Evolutionary conservation across 495 filamentous ascomycete genomes (phyloP).

Genomic region (Penicillium ochrochloron): DNA sequence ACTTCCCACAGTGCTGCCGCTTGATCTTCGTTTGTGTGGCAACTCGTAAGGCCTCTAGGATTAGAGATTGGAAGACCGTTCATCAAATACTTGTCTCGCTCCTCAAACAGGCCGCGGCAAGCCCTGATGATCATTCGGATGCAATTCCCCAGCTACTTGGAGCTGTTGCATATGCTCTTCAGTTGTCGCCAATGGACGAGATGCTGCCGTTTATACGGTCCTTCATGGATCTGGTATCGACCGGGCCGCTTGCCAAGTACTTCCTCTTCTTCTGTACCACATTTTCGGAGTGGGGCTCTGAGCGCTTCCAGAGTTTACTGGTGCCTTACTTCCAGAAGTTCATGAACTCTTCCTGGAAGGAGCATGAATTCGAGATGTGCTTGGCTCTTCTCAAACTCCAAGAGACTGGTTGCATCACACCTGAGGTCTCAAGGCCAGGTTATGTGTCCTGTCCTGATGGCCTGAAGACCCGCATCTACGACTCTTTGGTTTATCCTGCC

Average conservation of each 20-base stretch:
- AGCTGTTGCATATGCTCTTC: conserved; percentile 67
- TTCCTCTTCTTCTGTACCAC: conserved; percentile 87
- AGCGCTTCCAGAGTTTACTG: conserved; percentile 77
- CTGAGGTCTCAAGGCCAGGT: conserved; percentile 54
- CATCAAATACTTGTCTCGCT: conserved; percentile 60
- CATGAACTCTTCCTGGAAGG: conserved; percentile 70
- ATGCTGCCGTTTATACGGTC: conserved; percentile 68
- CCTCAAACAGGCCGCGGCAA: conserved; percentile 49
- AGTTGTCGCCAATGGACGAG: conserved; percentile 78
- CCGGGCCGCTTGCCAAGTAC: conserved; percentile 61
- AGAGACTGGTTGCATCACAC: conserved; percentile 52
- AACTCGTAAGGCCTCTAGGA: conserved; percentile 76
- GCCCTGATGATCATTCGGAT: conserved; percentile 46
- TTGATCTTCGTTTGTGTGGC: conserved; percentile 70
- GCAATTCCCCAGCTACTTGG: conserved; percentile 64
- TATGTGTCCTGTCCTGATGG: conserved; percentile 64
- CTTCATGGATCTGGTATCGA: conserved; percentile 66
- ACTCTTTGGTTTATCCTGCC: conserved; percentile 57
- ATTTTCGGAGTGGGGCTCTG: conserved; percentile 69
- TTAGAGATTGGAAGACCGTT: conserved; percentile 71
- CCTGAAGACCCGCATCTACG: conserved; percentile 71
- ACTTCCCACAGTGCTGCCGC: conserved; percentile 58
- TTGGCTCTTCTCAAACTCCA: conserved; percentile 71
- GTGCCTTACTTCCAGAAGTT: conserved; percentile 86
- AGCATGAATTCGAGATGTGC: conserved; percentile 69